These are phyloP conservation scores for Coprinopsis sp. DNA, from an alignment of 768 basidiomycete genomes.

Conservation along the genomic window DNA sequence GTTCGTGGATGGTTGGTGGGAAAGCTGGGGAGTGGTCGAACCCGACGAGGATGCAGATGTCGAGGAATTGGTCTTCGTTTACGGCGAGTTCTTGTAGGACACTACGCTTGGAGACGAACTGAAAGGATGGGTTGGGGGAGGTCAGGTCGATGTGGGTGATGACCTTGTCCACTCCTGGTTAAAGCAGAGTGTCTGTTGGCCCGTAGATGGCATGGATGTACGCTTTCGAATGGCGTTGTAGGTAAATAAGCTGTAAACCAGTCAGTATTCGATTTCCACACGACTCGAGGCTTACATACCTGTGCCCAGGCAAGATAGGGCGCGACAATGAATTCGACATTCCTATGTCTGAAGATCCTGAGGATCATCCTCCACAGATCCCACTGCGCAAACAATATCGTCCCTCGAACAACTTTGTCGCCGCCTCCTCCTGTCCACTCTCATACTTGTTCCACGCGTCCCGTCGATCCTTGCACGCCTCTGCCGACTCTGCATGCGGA, in stretches of 20 bases:
- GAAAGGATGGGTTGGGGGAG: constrained; percentile 65
- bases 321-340: constrained; percentile 93
- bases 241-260: constrained; percentile 75
- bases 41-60: constrained; percentile 88
- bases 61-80: constrained; percentile 88
- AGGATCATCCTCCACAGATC: constrained; percentile 94
- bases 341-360: constrained; percentile 88
- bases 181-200: constrained; percentile 85
- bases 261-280: constrained; percentile 2
- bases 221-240: constrained; percentile 86
- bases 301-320: constrained; percentile 96
- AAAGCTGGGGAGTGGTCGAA: constrained; percentile 78
- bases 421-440: constrained; percentile 83
- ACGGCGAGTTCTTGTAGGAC: constrained; percentile 59
- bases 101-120: constrained; percentile 74
- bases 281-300: constrained; percentile 49
- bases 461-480: constrained; percentile 69
- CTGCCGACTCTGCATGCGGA: constrained; percentile 52
- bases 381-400: constrained; percentile 72
- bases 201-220: constrained; percentile 95
- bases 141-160: constrained; percentile 84
- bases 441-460: constrained; percentile 96
- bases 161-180: constrained; percentile 82
- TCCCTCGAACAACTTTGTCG: constrained; percentile 79
- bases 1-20: constrained; percentile 77